phyloP scores from a whole-genome alignment of 2,329 filamentous ascomycete species.

The Colletotrichum spinosum region DNA sequence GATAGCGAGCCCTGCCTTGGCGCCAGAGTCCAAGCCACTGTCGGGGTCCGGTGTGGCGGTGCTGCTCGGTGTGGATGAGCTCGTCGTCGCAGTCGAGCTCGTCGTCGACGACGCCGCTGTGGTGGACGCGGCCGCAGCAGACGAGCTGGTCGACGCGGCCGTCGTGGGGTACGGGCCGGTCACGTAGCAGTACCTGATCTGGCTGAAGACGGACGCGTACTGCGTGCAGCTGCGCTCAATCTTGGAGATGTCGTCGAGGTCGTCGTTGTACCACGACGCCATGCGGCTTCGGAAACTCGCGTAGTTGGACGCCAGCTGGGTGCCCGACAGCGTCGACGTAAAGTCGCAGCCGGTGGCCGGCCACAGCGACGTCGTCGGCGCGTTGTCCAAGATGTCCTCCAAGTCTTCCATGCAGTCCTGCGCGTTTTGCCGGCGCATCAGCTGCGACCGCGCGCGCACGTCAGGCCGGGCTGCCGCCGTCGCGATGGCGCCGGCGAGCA shows the following conservation, averaged over 20 bases:
- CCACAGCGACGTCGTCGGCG: slow-evolving; percentile 25
- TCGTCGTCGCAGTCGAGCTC: neutral
- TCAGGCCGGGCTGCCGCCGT: slow-evolving; percentile 21
- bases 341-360: slow-evolving; percentile 31
- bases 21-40: slow-evolving; percentile 18
- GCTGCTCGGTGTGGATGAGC: slow-evolving; percentile 14
- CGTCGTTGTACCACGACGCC: slow-evolving; percentile 33
- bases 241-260: slow-evolving; percentile 30
- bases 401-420: slow-evolving; percentile 26
- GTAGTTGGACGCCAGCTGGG: slow-evolving; percentile 25
- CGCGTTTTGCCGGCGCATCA: slow-evolving; percentile 20
- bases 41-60: slow-evolving; percentile 12
- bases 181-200: slow-evolving; percentile 32
- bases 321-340: slow-evolving; percentile 31
- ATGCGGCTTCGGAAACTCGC: slow-evolving; percentile 23
- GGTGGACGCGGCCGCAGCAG: neutral
- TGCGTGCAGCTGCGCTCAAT: slow-evolving; percentile 31
- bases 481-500: neutral
- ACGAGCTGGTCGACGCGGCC: slow-evolving; percentile 2
- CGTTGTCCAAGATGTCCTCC: slow-evolving; percentile 27
- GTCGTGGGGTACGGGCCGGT: slow-evolving; percentile 16
- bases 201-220: slow-evolving; percentile 14
- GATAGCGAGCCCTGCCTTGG: slow-evolving; percentile 32
- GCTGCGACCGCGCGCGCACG: slow-evolving; percentile 13
- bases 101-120: slow-evolving; percentile 1